Evolutionary conservation across 306 rosid genomes (phyloP), one percentile per base, ranked within the genome.

Genomic region (Cicer pinnatifidum): DNA sequence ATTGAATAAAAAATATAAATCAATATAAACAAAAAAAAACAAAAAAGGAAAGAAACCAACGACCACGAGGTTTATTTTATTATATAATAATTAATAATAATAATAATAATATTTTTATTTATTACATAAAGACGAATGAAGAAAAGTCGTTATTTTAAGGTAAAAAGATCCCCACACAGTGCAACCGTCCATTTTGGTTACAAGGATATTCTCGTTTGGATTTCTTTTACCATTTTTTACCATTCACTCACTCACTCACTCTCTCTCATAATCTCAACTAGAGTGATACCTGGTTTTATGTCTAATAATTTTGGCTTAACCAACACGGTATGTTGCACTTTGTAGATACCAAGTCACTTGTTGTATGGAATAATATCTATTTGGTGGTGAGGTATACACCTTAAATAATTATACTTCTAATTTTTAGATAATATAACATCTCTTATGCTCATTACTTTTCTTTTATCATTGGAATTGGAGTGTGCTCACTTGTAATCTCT

Each of bases 111-210:
- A 44, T 73, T 17, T 19, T 28, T 3, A 7, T n/a, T 52, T 76
- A 10, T 75, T 66, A 41, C 12, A 65, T 78, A 1, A 73, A 17
- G 1, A 67, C 57, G 20, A 13, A 76, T 7, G 39, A 74, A 51
- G 59, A n/a, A 67, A 73, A 82, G 83, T 86, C 84, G 88, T 86
- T 90, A 84, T 76, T 80, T 78, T 83, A 88, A 76, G 89, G 87
- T 82, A 85, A 85, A 76, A 79, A 79, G 73, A 68, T 68, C 87
- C 82, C 84, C 77, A 78, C 78, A 58, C 78, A 54, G 65, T 67
- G 83, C 72, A 89, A 84, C 88, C 89, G 93, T 75, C 90, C 84
- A 81, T 80, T 76, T 79, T 64, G 72, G 83, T 40, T 44, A 48
- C n/a, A 28, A 75, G 66, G 77, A 53, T 53, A 51, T 46, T 46